Evolutionary conservation across 164 flowering plant species (phyloP).

Genomic region (Stephania japonica): DNA sequence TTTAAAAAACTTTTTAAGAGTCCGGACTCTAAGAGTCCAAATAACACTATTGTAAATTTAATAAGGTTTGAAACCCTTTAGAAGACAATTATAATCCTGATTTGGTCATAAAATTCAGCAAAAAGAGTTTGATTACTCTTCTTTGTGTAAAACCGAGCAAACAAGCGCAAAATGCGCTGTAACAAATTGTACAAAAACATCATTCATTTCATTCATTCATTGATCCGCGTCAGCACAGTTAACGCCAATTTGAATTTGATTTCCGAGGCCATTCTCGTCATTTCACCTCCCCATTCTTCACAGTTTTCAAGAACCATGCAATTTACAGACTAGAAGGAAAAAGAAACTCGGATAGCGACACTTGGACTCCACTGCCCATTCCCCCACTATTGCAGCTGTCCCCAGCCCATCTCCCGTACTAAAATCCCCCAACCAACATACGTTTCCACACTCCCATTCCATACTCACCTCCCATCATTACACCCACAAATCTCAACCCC

Average conservation of each 20-base stretch:
- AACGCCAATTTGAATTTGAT: neutral
- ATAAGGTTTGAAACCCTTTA: too few relatives aligned
- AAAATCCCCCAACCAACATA: neutral
- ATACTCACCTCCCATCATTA: neutral
- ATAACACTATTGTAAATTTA: too few relatives aligned
- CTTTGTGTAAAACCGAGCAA: too few relatives aligned
- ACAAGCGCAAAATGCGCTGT: too few relatives aligned
- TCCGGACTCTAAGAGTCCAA: too few relatives aligned
- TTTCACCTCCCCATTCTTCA: neutral
- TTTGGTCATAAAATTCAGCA: too few relatives aligned
- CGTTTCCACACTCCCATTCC: neutral
- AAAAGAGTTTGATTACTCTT: too few relatives aligned
- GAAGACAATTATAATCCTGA: too few relatives aligned
- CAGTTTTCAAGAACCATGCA: neutral
- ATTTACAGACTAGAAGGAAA: neutral
- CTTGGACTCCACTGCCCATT: neutral
- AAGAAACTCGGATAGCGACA: neutral
- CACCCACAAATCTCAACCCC: neutral
- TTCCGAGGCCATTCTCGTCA: neutral
- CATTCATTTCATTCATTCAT: too few relatives aligned
- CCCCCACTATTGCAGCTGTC: slow-evolving; percentile 45
- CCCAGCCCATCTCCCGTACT: slow-evolving; percentile 50
- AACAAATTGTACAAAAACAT: too few relatives aligned
- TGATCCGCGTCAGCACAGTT: neutral
- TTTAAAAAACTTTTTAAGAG: too few relatives aligned